Percentiles rank a stretch among this genome's conserved stretches.
Conservation (phyloP, 2,329 filamentous ascomycete species). For the Pseudogymnoascus sp. region DNA sequence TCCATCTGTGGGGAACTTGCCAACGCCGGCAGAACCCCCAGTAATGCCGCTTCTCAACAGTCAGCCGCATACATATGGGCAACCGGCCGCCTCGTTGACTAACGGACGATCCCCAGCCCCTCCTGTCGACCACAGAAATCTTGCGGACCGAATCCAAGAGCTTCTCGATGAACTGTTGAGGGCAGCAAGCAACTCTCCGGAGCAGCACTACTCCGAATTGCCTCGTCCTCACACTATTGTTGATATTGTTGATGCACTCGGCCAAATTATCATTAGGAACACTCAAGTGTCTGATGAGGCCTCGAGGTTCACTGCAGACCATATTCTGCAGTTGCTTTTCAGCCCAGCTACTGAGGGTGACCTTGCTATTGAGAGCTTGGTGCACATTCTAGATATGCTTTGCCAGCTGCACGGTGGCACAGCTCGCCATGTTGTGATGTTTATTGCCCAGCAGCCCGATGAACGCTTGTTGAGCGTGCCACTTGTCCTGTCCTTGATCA, state of each 20-base stretch:
- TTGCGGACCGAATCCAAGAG: constrained; percentile 52
- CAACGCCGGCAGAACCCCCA: constrained; percentile 54
- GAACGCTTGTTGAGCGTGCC: constrained; percentile 51
- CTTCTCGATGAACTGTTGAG: constrained; percentile 51
- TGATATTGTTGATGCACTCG: constrained; percentile 56
- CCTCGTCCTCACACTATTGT: constrained; percentile 53
- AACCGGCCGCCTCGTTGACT: constrained; percentile 41
- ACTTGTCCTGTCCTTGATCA: constrained; percentile 50
- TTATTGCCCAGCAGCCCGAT: constrained; percentile 52
- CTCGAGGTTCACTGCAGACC: constrained; percentile 52
- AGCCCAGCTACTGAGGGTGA: constrained; percentile 45
- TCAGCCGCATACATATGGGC: constrained; percentile 51
- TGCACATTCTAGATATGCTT: constrained; percentile 55
- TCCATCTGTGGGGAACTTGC: constrained; percentile 47
- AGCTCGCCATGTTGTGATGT: constrained; percentile 47
- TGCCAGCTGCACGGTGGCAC: constrained; percentile 50
- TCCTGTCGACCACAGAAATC: constrained; percentile 42
- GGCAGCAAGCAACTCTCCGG: constrained; percentile 45
- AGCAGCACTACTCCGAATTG: constrained; percentile 55
- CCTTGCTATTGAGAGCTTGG: constrained; percentile 53
- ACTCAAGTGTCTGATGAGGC: constrained; percentile 56
- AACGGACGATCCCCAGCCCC: constrained; percentile 45
- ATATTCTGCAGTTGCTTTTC: constrained; percentile 53
- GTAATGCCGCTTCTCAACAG: constrained; percentile 42
- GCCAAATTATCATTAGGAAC: constrained; percentile 56